These are phyloP conservation scores for Colletotrichum sp. DNA, from an alignment of 2,329 filamentous ascomycete species.

Conservation along the genomic window DNA sequence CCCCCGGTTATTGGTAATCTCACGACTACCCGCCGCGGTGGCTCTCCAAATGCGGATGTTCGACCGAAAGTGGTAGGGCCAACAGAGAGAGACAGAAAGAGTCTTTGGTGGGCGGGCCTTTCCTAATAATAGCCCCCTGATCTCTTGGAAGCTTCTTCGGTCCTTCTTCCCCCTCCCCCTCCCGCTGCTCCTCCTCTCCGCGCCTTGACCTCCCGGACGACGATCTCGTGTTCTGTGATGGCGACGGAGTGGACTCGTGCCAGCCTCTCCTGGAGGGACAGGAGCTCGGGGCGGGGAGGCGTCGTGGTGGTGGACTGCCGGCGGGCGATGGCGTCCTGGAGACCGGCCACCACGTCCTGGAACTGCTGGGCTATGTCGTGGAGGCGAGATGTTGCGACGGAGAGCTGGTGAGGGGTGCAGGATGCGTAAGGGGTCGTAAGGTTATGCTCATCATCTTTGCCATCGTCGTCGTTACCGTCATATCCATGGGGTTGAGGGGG, in stretches of 20 bases:
- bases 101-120: background rate
- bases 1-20: background rate
- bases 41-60: background rate
- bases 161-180: background rate
- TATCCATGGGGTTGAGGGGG: background rate
- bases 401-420: background rate
- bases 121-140: background rate
- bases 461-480: background rate
- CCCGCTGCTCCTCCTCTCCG: background rate
- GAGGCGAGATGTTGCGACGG: background rate
- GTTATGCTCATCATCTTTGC: background rate
- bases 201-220: background rate
- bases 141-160: background rate
- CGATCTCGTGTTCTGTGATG: background rate
- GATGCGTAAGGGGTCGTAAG: background rate
- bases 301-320: background rate
- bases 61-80: background rate
- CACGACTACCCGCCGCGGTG: background rate
- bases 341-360: conserved; percentile 40
- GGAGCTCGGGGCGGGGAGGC: background rate
- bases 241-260: background rate
- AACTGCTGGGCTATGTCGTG: conserved; percentile 16
- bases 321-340: conserved; percentile 24
- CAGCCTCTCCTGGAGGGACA: background rate
- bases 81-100: background rate